Percentiles rank a stretch among this genome's conserved stretches.
Conservation (phyloP, 1,139 yeast genomes). For the Debaryomyces robertsiae region DNA sequence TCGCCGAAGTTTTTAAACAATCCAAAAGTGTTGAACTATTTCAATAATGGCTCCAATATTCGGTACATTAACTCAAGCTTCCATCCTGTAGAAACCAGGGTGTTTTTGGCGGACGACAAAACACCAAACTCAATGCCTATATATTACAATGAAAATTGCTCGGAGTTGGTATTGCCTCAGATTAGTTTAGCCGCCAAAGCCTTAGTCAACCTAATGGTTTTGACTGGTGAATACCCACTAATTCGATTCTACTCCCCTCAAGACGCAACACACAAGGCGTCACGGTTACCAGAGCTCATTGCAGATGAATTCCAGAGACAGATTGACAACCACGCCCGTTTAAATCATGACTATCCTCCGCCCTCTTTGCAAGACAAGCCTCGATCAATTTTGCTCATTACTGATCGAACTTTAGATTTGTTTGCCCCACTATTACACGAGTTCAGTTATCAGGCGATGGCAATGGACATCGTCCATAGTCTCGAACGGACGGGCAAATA, state of each 20-base stretch:
- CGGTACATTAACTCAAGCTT: constrained; percentile 30
- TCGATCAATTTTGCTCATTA: constrained; percentile 71
- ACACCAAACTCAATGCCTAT: constrained; percentile 67
- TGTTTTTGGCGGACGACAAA: constrained; percentile 38
- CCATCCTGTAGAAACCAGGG: constrained; percentile 42
- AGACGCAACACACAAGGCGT: constrained; percentile 50
- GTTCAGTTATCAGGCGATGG: constrained; percentile 93
- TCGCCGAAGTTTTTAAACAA: constrained; percentile 33
- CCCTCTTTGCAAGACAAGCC: constrained; percentile 59
- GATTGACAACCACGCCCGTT: constrained; percentile 74
- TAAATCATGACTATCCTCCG: constrained; percentile 64
- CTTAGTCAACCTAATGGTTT: constrained; percentile 69
- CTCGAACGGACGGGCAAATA: constrained; percentile 58
- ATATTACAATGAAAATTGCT: constrained; percentile 70
- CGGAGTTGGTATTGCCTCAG: constrained; percentile 60
- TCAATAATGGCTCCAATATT: constrained; percentile 33
- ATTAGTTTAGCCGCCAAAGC: constrained; percentile 61
- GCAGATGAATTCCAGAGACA: constrained; percentile 73
- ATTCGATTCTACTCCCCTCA: constrained; percentile 69
- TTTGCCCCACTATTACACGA: constrained; percentile 88
- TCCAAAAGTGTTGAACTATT: constrained; percentile 34
- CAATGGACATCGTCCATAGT: constrained; percentile 66
- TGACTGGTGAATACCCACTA: constrained; percentile 87
- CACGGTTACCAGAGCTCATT: constrained; percentile 67
- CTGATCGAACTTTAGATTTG: constrained; percentile 83